Percentiles rank a stretch among this genome's conserved stretches.
phyloP scores from a whole-genome alignment of 352 stramenopile genomes.

The Globisporangium rhizosaccharum region DNA sequence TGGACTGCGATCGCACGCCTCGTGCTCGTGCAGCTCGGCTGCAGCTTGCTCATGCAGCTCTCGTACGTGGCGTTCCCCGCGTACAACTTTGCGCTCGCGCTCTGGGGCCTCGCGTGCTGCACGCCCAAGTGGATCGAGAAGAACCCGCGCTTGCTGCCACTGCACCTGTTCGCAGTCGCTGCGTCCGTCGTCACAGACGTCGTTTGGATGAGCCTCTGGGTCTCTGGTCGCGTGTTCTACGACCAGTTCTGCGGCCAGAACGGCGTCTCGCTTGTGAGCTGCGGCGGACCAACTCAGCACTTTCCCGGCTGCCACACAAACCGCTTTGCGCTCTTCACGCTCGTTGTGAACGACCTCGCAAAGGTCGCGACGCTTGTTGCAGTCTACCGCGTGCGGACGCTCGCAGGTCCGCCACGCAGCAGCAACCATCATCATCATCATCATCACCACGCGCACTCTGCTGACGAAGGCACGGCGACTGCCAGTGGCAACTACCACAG shows the following conservation, averaged over 20 bases:
- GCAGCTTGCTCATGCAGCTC: slow-evolving; percentile 66
- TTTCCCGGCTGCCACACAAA: slow-evolving; percentile 70
- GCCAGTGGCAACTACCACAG: neutral
- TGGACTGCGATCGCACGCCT: slow-evolving; percentile 35
- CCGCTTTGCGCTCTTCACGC: slow-evolving; percentile 57
- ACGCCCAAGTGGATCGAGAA: slow-evolving; percentile 42
- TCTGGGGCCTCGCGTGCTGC: slow-evolving; percentile 62
- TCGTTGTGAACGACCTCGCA: slow-evolving; percentile 50
- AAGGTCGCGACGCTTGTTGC: slow-evolving; percentile 38
- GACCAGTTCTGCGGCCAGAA: slow-evolving; percentile 62
- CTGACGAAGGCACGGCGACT: neutral
- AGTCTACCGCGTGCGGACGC: slow-evolving; percentile 42
- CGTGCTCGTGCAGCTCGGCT: slow-evolving; percentile 45
- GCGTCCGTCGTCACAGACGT: slow-evolving; percentile 64
- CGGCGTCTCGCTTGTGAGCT: slow-evolving; percentile 61
- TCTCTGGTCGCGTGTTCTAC: slow-evolving; percentile 68
- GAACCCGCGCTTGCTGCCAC: slow-evolving; percentile 35
- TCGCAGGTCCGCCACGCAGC: slow-evolving; percentile 5
- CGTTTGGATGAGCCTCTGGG: slow-evolving; percentile 75
- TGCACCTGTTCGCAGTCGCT: slow-evolving; percentile 46
- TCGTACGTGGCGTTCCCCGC: slow-evolving; percentile 77
- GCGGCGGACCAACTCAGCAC: slow-evolving; percentile 47
- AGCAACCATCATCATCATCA: neutral
- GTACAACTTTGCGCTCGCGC: slow-evolving; percentile 73
- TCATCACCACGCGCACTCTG: neutral